These are phyloP conservation scores for Collariella sp. DNA, from an alignment of 495 filamentous ascomycete species.

Conservation along the genomic window DNA sequence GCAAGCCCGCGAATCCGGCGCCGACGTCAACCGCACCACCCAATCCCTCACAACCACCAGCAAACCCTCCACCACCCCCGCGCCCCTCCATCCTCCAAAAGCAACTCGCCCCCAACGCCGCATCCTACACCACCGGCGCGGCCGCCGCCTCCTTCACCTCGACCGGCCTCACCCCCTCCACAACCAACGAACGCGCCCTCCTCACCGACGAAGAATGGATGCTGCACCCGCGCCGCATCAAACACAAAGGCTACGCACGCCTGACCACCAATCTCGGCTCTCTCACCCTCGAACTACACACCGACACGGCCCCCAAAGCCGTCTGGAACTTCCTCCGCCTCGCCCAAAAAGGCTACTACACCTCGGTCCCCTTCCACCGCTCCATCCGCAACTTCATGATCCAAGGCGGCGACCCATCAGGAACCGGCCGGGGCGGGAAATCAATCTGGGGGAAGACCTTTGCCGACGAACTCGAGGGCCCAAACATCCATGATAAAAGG, in stretches of 20 bases:
- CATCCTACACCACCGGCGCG: constrained; percentile 79
- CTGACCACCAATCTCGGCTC: constrained; percentile 76
- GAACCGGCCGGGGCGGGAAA: constrained; percentile 78
- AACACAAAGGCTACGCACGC: constrained; percentile 80
- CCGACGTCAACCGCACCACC: constrained; percentile 42
- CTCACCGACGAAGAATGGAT: constrained; percentile 93
- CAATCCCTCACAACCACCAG: constrained; percentile 31
- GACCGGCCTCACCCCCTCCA: constrained; percentile 88
- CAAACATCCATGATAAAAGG: constrained; percentile 65
- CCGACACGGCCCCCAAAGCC: constrained; percentile 81
- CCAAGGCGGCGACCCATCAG: constrained; percentile 90
- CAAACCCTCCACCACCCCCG: constrained; percentile 11
- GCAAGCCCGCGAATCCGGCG: constrained; percentile 38
- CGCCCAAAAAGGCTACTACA: constrained; percentile 84
- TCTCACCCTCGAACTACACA: constrained; percentile 80
- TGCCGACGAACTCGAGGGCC: constrained; percentile 85
- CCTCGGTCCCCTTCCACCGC: constrained; percentile 72
- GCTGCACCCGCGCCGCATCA: constrained; percentile 79
- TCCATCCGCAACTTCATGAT: constrained; percentile 97
- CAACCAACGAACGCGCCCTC: constrained; percentile 70
- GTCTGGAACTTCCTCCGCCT: constrained; percentile 96
- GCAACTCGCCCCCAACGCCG: constrained; percentile 69
- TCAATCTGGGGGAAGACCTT: constrained; percentile 89
- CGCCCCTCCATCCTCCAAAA: constrained; percentile 38
- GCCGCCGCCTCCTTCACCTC: constrained; percentile 93